Percentiles rank a stretch among this genome's conserved stretches.
phyloP scores from a whole-genome alignment of 169 alveolate genomes.

The Cryptosporidium xiaoi region DNA sequence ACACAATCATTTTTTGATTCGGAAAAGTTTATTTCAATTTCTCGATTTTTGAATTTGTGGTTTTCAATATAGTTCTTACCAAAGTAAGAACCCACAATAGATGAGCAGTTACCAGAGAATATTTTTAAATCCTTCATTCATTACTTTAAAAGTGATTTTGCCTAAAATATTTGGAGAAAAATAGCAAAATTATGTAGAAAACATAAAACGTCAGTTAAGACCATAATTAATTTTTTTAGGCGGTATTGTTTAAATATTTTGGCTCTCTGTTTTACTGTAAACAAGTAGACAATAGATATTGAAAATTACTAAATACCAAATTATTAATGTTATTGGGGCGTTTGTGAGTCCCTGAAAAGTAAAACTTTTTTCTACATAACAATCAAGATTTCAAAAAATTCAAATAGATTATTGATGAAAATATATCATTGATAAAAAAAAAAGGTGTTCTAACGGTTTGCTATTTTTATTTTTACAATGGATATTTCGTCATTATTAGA shows the following conservation, averaged over 20 bases:
- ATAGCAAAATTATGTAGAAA: background rate
- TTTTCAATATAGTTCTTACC: background rate
- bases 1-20: background rate
- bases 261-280: slow-evolving; percentile 31
- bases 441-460: background rate
- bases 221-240: slow-evolving; percentile 16
- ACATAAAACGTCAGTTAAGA: slow-evolving; percentile 9
- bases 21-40: background rate
- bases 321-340: slow-evolving; percentile 8
- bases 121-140: slow-evolving; percentile 8
- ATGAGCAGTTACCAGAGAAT: slow-evolving; percentile 26
- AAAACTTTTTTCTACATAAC: background rate
- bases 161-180: background rate
- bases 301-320: slow-evolving; percentile 8
- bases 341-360: slow-evolving; percentile 8
- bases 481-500: slow-evolving; percentile 82
- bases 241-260: slow-evolving; percentile 39
- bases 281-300: slow-evolving; percentile 6
- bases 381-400: background rate
- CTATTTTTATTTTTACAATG: slow-evolving; percentile 6
- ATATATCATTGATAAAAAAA: background rate
- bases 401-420: background rate
- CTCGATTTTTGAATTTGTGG: background rate
- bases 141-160: background rate
- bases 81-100: slow-evolving; percentile 18